Base-by-base conservation (phyloP, 148 eudicot genomes). In the Limonium bicolor region DNA sequence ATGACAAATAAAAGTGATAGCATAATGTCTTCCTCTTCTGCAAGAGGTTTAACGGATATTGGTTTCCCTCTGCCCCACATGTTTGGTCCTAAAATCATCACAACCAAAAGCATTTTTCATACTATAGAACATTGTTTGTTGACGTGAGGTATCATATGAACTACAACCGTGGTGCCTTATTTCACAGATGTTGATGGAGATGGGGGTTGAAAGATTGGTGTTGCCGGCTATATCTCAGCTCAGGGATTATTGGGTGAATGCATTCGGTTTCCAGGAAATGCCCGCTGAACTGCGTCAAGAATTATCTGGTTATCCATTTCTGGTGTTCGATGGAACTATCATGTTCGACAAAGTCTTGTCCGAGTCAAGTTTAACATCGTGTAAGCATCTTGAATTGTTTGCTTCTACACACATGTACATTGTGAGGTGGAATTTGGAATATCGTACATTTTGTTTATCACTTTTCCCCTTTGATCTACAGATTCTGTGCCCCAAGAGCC, bases 171-270 rank as follows among this genome's bases (percentile, higher is more conserved):
- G n/a, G n/a, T n/a, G n/a, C n/a, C n/a, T n/a, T n/a, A n/a, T n/a
- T n/a, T n/a, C n/a, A 44, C 65, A 73, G 79, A 68, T 64, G 62
- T 74, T 73, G 46, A 54, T 59, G 24, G 68, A 65, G 31, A 5
- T 73, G 61, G 74, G 79, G 10, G 65, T 73, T 27, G 71, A 73
- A 49, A 68, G 57, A 27, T 46, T 73, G 50, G 79, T 73, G 6
- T 62, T 73, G 46, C 79, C 79, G 26, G 79, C 68, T 35, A 65
- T 65, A 28, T 62, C 74, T 42, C 54, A 60, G 50, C 62, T 68
- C 14, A 58, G 55, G 24, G 43, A 73, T 19, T 64, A 71, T 6
- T 73, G 79, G 79, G 66, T 61, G 30, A 42, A 66, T 6, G 54
- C 70, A n/a, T 73, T 73, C 47, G 79, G 68, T 16, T 73, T 73